Evolutionary conservation across 345 rosid genomes (phyloP).

Genomic region (Citrus medica): DNA sequence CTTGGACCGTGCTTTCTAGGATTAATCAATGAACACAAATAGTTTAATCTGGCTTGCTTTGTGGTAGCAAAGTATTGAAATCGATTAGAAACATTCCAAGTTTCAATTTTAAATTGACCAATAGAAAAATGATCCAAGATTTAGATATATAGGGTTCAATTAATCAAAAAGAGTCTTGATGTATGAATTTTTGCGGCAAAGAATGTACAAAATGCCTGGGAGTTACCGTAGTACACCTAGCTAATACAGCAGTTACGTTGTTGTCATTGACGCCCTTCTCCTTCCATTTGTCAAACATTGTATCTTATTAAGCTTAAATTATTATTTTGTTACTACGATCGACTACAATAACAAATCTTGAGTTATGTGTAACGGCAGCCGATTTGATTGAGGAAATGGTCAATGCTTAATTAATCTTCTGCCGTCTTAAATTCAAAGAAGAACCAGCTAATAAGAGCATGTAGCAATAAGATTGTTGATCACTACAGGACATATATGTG

Average conservation of each 20-base stretch:
- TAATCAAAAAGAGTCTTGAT: neutral
- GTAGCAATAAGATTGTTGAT: neutral
- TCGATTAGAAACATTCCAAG: neutral
- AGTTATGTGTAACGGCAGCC: neutral
- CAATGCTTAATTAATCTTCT: neutral
- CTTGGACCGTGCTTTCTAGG: neutral
- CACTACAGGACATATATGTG: constrained; percentile 18
- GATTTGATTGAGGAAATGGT: constrained; percentile 9
- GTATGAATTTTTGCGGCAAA: neutral
- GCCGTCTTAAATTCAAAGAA: constrained; percentile 27
- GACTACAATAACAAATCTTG: neutral
- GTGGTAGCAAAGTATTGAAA: neutral
- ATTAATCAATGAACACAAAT: neutral
- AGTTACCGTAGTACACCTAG: neutral
- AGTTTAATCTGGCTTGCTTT: neutral
- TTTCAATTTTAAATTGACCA: neutral
- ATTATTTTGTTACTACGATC: no score
- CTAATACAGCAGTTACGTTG: constrained; percentile 31
- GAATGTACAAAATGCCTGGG: constrained; percentile 20
- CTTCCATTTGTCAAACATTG: constrained; percentile 36
- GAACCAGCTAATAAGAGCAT: constrained; percentile 3
- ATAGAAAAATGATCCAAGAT: neutral
- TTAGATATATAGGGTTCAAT: neutral
- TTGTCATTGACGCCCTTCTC: constrained; percentile 31
- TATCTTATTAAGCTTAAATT: neutral